Percentiles rank a stretch among this genome's conserved stretches.
phyloP scores from a whole-genome alignment of 345 rosid species.

The rapeseed (Brassica napus) region DNA sequence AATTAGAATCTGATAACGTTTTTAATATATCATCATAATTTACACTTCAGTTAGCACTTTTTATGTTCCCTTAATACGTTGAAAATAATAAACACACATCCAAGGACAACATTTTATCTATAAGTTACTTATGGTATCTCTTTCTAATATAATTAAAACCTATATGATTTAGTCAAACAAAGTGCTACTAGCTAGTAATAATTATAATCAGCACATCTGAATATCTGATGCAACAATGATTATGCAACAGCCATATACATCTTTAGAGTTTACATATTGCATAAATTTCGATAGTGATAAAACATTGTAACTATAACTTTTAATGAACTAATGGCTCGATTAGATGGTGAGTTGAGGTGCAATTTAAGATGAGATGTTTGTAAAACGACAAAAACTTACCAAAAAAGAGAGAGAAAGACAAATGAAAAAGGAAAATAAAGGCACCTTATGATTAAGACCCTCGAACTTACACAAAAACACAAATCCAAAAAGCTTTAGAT shows the following conservation, averaged over 20 bases:
- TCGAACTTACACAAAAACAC: slow-evolving; percentile 36
- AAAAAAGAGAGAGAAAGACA: slow-evolving; percentile 11
- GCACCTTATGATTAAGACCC: slow-evolving; percentile 35
- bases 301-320: neutral
- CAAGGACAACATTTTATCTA: neutral
- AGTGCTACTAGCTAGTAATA: neutral
- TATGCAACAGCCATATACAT: neutral
- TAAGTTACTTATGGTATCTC: neutral
- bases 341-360: slow-evolving; percentile 12
- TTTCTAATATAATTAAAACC: neutral
- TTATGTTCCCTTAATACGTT: neutral
- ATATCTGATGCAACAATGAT: slow-evolving; percentile 4
- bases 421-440: slow-evolving; percentile 22
- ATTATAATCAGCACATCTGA: neutral
- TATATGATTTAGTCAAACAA: neutral
- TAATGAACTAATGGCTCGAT: slow-evolving; percentile 10
- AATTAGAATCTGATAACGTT: neutral
- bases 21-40: neutral
- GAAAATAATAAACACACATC: neutral
- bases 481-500: slow-evolving; percentile 34
- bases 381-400: slow-evolving; percentile 24
- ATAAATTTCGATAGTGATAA: neutral
- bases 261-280: neutral
- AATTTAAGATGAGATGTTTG: slow-evolving; percentile 9
- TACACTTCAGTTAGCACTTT: neutral